A percentile compares a stretch with the other conserved stretches of the same genome.
phyloP scores from a whole-genome alignment of 176 grass and related monocot species.

The Eremochloa ophiuroides region DNA sequence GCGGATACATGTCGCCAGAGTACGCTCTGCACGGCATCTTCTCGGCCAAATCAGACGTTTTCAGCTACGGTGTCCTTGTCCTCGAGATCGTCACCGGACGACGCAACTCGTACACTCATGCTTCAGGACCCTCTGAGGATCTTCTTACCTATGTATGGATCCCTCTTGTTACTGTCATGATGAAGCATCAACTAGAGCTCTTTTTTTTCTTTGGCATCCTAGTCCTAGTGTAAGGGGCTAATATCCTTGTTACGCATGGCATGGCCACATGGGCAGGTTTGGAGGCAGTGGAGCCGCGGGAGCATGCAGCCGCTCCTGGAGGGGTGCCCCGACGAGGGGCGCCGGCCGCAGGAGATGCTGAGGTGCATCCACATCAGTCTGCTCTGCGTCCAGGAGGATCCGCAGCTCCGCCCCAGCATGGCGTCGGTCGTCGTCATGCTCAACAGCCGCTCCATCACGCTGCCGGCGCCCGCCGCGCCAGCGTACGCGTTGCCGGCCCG shows the following conservation, averaged over 20 bases:
- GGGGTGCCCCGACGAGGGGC: neutral
- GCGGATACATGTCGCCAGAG: slow-evolving; percentile 59
- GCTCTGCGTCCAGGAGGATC: slow-evolving; percentile 46
- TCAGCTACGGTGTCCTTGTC: slow-evolving; percentile 44
- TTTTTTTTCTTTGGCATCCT: too few relatives aligned
- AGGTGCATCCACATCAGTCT: slow-evolving; percentile 42
- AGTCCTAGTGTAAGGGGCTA: too few relatives aligned
- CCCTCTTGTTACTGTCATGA: too few relatives aligned
- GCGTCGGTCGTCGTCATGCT: slow-evolving; percentile 46
- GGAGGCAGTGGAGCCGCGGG: slow-evolving; percentile 32
- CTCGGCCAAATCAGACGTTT: slow-evolving; percentile 59
- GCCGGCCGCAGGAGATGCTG: slow-evolving; percentile 20
- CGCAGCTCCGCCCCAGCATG: slow-evolving; percentile 31
- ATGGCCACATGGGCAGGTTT: slow-evolving; percentile 35
- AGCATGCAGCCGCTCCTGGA: slow-evolving; percentile 15
- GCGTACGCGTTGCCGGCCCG: neutral
- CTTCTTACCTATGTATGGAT: slow-evolving; percentile 25
- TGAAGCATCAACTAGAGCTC: too few relatives aligned
- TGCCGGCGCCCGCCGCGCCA: slow-evolving; percentile 29
- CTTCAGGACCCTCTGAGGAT: slow-evolving; percentile 10
- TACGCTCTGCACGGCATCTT: slow-evolving; percentile 43
- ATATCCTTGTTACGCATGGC: neutral
- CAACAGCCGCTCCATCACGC: slow-evolving; percentile 34
- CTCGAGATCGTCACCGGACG: slow-evolving; percentile 46
- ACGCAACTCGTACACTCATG: neutral